Evolutionary conservation across 129 eudicot genomes (phyloP), one percentile per base, ranked within the genome.

Genomic region (Flaveria bidentis): DNA sequence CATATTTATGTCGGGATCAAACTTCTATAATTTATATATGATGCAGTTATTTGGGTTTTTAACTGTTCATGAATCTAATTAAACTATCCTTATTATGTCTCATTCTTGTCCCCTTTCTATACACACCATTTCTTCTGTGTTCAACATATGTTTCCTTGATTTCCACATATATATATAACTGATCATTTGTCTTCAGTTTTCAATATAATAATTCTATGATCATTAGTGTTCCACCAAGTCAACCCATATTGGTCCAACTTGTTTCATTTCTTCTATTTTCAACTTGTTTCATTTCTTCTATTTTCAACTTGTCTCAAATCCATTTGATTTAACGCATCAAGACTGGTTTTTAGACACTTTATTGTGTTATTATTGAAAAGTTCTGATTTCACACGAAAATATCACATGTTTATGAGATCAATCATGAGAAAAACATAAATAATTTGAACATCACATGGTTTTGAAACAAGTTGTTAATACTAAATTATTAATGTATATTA

Each of bases 1-100:
- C 46, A 82, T 78, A 61, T 53, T 46, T 56, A 30, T 77, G 82
- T 82, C 57, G 86, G 86, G 47, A 77, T 72, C 80, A 72, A 72
- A 52, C 72, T 66, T 28, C 7, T 60, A n/a, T 67, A 30, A 58
- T 17, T 30, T 55, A 67, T 66, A 72, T 26, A 67, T 73, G 6
- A 76, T 73, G 46, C 58, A 72, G 2, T 64, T 72, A 36, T 52
- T 72, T 56, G 55, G 82, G 65, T 72, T 63, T 71, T 65, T 10
- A 77, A 64, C 53, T 60, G 47, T 72, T 77, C 68, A 72, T 82
- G 51, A 67, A 74, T 57, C 79, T 55, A 74, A 67, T 55, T 80
- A 80, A 80, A 67, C 56, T 18, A 80, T 66, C 20, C 18, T 20
- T 6, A 10, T 22, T n/a, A 46, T 80, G 84, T 80, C 76, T 67